Conservation (phyloP, 148 eudicot genomes). For the Arbutus unedo region DNA sequence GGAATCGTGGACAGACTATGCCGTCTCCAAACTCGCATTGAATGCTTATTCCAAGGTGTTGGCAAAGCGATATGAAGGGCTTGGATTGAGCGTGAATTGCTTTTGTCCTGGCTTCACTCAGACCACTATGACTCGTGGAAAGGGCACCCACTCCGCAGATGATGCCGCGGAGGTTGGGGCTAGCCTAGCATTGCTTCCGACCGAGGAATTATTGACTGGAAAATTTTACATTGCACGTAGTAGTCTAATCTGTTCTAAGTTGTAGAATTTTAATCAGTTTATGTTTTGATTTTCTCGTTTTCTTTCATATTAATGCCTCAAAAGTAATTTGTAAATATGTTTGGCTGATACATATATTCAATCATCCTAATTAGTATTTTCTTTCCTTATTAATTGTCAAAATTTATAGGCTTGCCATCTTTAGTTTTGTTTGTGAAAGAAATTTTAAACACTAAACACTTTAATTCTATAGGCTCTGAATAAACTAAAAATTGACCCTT, state of each 20-base stretch:
- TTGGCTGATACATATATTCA: too few relatives aligned
- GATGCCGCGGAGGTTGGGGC: slow-evolving; percentile 59
- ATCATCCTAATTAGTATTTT: too few relatives aligned
- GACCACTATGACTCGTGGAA: slow-evolving; percentile 83
- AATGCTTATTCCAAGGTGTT: slow-evolving; percentile 75
- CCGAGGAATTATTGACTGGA: slow-evolving; percentile 54
- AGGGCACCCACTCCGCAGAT: slow-evolving; percentile 62
- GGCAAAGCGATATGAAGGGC: slow-evolving; percentile 43
- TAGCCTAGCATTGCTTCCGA: slow-evolving; percentile 49
- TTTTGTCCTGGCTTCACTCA: slow-evolving; percentile 88
- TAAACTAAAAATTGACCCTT: too few relatives aligned
- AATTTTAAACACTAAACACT: too few relatives aligned
- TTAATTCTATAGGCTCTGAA: too few relatives aligned
- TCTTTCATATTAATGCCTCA: not conserved
- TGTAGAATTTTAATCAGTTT: slow-evolving; percentile 18
- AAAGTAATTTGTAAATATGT: not conserved
- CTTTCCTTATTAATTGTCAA: too few relatives aligned
- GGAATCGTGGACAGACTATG: slow-evolving; percentile 79
- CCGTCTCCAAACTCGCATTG: slow-evolving; percentile 78
- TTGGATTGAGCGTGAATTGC: slow-evolving; percentile 61
- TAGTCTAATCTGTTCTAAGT: slow-evolving; percentile 36
- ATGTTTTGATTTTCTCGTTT: not conserved
- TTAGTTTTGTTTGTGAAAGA: too few relatives aligned
- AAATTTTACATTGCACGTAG: slow-evolving; percentile 46
- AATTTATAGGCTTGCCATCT: too few relatives aligned